Conservation (phyloP, 371 early-diverging fungal genomes). For the Lichtheimia ornata region DNA sequence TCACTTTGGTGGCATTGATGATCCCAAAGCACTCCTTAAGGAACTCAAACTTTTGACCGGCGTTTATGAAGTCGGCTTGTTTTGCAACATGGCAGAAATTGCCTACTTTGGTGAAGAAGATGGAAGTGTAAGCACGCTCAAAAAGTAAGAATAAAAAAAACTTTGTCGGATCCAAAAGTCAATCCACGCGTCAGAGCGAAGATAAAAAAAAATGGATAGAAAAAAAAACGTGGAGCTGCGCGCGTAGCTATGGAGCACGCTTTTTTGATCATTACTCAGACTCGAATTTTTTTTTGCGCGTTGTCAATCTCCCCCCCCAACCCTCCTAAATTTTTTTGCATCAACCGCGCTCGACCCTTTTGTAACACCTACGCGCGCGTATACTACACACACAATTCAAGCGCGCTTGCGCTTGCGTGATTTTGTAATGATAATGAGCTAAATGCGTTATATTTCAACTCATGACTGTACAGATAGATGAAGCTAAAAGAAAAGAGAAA, state of each 20-base stretch:
- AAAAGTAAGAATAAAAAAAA: constrained; percentile 8
- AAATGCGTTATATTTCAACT: not conserved
- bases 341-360: too few species aligned
- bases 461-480: constrained; percentile 16
- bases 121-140: constrained; percentile 50
- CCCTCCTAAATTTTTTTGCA: too few species aligned
- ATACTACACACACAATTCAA: too few species aligned
- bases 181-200: not conserved
- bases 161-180: too few species aligned
- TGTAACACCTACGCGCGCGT: not conserved
- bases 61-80: constrained; percentile 91
- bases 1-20: constrained; percentile 72
- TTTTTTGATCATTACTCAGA: not conserved
- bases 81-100: constrained; percentile 78
- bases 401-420: too few species aligned
- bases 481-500: constrained; percentile 4
- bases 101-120: constrained; percentile 85
- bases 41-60: constrained; percentile 78
- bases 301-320: too few species aligned
- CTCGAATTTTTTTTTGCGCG: too few species aligned
- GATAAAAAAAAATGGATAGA: not conserved
- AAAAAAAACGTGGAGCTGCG: not conserved
- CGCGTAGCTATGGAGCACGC: not conserved
- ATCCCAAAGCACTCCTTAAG: constrained; percentile 55
- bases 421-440: not conserved